Evolutionary conservation across 352 stramenopile species (phyloP).

Genomic region (Phytophthora palmivora): DNA sequence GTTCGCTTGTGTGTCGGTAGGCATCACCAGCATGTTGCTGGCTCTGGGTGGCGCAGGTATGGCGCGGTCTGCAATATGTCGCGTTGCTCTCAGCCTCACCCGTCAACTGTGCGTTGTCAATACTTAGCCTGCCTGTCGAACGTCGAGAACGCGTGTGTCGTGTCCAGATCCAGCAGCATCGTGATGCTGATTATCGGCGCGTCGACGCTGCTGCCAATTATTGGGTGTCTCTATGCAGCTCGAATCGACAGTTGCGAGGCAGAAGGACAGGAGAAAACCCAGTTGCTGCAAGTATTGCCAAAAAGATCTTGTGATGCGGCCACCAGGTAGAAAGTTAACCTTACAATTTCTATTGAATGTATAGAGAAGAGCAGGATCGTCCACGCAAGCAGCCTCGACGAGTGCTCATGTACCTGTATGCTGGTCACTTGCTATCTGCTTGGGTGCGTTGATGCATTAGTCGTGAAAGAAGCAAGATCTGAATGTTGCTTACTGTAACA

Average conservation of each 20-base stretch:
- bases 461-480: background rate
- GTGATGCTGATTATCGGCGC: conserved; percentile 69
- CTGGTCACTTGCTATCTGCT: conserved; percentile 77
- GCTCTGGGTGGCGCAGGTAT: conserved; percentile 51
- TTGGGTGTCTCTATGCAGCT: conserved; percentile 48
- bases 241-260: conserved; percentile 37
- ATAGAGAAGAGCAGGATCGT: conserved; percentile 14
- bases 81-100: too few species aligned
- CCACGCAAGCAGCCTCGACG: conserved; percentile 33
- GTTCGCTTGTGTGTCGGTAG: conserved; percentile 56
- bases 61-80: background rate
- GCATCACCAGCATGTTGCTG: conserved; percentile 50
- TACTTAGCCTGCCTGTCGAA: conserved; percentile 45
- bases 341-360: conserved; percentile 2
- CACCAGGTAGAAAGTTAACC: background rate
- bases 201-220: conserved; percentile 56
- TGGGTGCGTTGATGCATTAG: conserved; percentile 56
- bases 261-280: conserved; percentile 34
- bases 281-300: conserved; percentile 48
- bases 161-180: conserved; percentile 56
- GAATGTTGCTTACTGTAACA: background rate
- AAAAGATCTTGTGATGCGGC: background rate
- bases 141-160: conserved; percentile 50
- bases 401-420: conserved; percentile 75
- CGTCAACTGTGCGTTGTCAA: conserved; percentile 5